These are phyloP conservation scores for Rauvolfia tetraphylla DNA, from an alignment of 257 asterid genomes.

Conservation along the genomic window DNA sequence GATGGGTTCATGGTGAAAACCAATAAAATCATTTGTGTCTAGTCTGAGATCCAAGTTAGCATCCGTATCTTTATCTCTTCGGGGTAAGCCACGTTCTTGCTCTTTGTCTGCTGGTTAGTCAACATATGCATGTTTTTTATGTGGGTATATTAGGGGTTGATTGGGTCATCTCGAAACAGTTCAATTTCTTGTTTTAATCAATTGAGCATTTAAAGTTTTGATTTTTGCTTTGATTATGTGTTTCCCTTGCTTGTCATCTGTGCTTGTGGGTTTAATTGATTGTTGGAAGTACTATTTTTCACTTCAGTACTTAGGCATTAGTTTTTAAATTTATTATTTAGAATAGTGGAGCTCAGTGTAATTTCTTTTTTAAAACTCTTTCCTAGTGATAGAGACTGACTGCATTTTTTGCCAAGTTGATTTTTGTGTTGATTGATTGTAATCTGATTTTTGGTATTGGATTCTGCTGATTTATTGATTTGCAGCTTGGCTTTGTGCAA, in stretches of 20 bases:
- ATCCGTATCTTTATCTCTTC: not conserved
- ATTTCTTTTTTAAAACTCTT: not conserved
- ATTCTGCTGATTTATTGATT: slow-evolving; percentile 4
- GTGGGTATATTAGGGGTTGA: not conserved
- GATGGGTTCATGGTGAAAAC: not conserved
- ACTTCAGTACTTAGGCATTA: not conserved
- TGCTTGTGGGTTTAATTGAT: not conserved
- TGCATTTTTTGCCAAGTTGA: slow-evolving; percentile 5
- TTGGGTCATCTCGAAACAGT: not conserved
- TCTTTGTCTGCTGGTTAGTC: slow-evolving; percentile 2
- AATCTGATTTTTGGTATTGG: not conserved
- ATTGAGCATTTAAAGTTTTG: not conserved
- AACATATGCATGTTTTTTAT: slow-evolving; percentile 4
- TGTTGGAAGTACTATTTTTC: not conserved
- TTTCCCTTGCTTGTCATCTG: not conserved
- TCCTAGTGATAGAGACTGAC: not conserved
- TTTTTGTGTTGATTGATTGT: not conserved
- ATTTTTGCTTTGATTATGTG: not conserved
- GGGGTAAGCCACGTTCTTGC: slow-evolving; percentile 3
- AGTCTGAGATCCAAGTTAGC: slow-evolving; percentile 12
- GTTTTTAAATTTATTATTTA: not conserved
- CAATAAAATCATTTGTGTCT: not conserved
- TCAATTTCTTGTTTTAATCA: not conserved
- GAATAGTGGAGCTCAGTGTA: not conserved
- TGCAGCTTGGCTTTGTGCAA: slow-evolving; percentile 9